Evolutionary conservation across 2,329 filamentous ascomycete genomes (phyloP).

Genomic region (Herpotrichia juniperi): DNA sequence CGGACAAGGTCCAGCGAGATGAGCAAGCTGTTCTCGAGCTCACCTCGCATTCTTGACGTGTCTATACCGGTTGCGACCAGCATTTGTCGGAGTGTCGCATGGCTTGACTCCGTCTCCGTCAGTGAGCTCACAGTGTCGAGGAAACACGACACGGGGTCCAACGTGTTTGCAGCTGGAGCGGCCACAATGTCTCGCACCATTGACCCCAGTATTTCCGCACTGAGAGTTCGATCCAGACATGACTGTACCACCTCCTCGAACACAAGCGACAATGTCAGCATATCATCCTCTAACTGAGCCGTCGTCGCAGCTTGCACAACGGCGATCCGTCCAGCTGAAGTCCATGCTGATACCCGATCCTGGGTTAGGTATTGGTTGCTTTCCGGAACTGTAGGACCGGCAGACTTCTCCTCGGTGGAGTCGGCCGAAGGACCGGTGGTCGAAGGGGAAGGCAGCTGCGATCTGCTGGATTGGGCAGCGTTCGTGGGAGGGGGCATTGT

Average conservation of each 20-base stretch:
- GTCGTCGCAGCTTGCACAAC: slow-evolving; percentile 70
- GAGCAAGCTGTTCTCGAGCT: slow-evolving; percentile 80
- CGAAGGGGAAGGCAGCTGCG: slow-evolving; percentile 1
- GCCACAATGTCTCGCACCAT: slow-evolving; percentile 76
- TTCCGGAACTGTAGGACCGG: slow-evolving; percentile 52
- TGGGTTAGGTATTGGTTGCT: slow-evolving; percentile 79
- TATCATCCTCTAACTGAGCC: slow-evolving; percentile 71
- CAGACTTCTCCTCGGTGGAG: slow-evolving; percentile 19
- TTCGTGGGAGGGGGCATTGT: slow-evolving; percentile 37
- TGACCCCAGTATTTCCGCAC: slow-evolving; percentile 71
- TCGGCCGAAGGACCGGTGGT: not conserved
- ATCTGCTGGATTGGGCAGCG: slow-evolving; percentile 13
- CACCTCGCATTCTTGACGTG: slow-evolving; percentile 73
- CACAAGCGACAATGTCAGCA: slow-evolving; percentile 70
- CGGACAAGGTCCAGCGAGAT: slow-evolving; percentile 80
- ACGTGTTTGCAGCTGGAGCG: slow-evolving; percentile 52
- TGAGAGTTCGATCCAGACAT: slow-evolving; percentile 71
- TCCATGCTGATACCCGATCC: slow-evolving; percentile 71
- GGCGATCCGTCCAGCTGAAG: slow-evolving; percentile 67
- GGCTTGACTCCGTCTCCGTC: slow-evolving; percentile 71
- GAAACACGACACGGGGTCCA: slow-evolving; percentile 67
- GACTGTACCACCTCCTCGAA: slow-evolving; percentile 87
- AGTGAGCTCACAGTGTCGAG: slow-evolving; percentile 83
- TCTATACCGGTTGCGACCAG: slow-evolving; percentile 76
- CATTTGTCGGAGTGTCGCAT: slow-evolving; percentile 67